Conservation (phyloP, 345 rosid species). For the Fremontodendron californicum region DNA sequence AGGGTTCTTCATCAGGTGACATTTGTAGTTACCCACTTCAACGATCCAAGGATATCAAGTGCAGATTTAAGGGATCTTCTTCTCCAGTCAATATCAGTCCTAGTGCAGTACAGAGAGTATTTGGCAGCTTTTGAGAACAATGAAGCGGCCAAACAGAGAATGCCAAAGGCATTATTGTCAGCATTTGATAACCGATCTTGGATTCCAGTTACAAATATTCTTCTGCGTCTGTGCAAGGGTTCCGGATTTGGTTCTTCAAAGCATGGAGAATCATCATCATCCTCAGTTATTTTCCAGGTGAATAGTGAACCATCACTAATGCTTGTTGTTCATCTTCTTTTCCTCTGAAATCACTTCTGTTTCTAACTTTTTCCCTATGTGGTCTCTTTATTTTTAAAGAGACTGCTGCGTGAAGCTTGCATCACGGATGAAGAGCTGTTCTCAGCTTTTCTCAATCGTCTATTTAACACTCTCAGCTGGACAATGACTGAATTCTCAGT, state of each 20-base stretch:
- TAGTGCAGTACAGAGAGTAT: constrained; percentile 87
- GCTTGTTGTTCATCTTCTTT: background rate
- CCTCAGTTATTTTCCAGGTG: constrained; percentile 86
- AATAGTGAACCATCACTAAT: constrained; percentile 11
- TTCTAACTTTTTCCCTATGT: constrained; percentile 12
- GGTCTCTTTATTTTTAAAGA: constrained; percentile 34
- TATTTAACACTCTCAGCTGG: constrained; percentile 97
- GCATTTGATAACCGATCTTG: constrained; percentile 96
- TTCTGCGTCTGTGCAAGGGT: constrained; percentile 84
- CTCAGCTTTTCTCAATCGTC: constrained; percentile 84
- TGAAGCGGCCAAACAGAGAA: constrained; percentile 66
- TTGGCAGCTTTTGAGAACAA: constrained; percentile 82
- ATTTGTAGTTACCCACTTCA: constrained; percentile 84
- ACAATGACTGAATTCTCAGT: constrained; percentile 95
- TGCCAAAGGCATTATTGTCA: constrained; percentile 73
- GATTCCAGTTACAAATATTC: constrained; percentile 90
- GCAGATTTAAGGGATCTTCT: constrained; percentile 89
- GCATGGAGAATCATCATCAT: constrained; percentile 77
- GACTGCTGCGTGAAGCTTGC: constrained; percentile 78
- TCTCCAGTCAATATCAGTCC: constrained; percentile 89
- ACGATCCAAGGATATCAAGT: constrained; percentile 80
- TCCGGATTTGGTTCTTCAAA: constrained; percentile 76
- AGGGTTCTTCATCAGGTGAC: constrained; percentile 59
- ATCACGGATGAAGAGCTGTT: constrained; percentile 58
- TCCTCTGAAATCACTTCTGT: constrained; percentile 5